Conservation (phyloP, 495 filamentous ascomycete genomes). For the Pyronema domesticum region DNA sequence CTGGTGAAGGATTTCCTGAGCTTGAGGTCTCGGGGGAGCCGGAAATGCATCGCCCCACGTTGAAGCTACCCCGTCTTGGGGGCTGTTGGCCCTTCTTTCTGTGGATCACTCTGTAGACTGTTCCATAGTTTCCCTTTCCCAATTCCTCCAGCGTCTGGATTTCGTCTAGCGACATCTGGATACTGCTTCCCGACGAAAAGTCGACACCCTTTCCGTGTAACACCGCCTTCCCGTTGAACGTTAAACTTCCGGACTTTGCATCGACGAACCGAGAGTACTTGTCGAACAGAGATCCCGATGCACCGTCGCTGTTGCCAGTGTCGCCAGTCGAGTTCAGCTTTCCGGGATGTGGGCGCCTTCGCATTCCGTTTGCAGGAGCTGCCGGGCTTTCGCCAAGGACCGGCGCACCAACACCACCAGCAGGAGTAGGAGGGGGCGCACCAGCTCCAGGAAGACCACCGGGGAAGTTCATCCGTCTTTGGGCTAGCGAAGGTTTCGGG, state of each 20-base stretch:
- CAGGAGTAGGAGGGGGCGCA: slow-evolving; percentile 4
- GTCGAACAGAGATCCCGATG: slow-evolving; percentile 51
- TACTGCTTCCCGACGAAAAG: slow-evolving; percentile 74
- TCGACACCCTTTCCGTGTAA: slow-evolving; percentile 78
- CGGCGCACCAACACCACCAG: background rate
- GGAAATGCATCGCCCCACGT: background rate
- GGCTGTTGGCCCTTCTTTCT: background rate
- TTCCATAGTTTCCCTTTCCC: slow-evolving; percentile 96
- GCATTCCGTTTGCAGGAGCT: background rate
- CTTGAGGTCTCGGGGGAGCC: background rate
- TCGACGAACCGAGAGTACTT: slow-evolving; percentile 89
- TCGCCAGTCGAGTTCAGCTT: slow-evolving; percentile 3
- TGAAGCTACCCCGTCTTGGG: slow-evolving; percentile 1
- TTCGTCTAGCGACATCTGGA: slow-evolving; percentile 89
- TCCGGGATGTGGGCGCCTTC: slow-evolving; percentile 2
- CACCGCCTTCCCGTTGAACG: slow-evolving; percentile 82
- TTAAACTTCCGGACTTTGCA: slow-evolving; percentile 73
- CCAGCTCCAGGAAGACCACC: slow-evolving; percentile 11
- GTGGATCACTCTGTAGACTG: slow-evolving; percentile 90
- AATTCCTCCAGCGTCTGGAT: slow-evolving; percentile 89
- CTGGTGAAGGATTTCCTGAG: slow-evolving; percentile 1
- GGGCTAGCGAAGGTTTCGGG: slow-evolving; percentile 34
- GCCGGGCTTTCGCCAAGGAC: background rate
- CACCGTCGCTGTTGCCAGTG: slow-evolving; percentile 4
- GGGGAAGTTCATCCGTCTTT: slow-evolving; percentile 17